Percentiles rank a stretch among this genome's conserved stretches.
These are phyloP conservation scores for Exophiala dermatitidis DNA, from an alignment of 2,329 filamentous ascomycete genomes.

Conservation along the genomic window DNA sequence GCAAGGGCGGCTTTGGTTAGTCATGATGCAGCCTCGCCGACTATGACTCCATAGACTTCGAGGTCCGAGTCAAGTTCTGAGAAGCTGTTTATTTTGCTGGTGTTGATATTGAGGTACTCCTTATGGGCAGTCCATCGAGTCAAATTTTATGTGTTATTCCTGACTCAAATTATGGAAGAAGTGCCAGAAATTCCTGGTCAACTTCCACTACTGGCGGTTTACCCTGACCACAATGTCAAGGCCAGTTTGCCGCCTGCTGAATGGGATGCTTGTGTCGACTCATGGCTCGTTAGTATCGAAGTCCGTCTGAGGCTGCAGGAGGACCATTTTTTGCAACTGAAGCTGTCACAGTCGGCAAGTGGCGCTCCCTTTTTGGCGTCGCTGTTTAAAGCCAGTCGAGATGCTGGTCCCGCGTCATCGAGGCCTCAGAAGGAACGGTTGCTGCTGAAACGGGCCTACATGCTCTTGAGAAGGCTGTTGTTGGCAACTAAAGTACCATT, in stretches of 20 bases:
- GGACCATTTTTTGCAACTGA: constrained; percentile 50
- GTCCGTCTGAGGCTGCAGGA: constrained; percentile 56
- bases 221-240: constrained; percentile 63
- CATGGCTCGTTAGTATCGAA: constrained; percentile 64
- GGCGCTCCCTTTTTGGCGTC: constrained; percentile 22
- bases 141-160: neutral
- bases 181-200: constrained; percentile 9
- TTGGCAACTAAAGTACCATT: constrained; percentile 29
- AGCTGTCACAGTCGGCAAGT: constrained; percentile 9
- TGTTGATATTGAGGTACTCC: too few relatives aligned
- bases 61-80: too few relatives aligned
- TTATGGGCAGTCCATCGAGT: too few relatives aligned
- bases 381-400: constrained; percentile 4
- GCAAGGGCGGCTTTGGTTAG: neutral
- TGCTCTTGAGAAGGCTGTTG: constrained; percentile 55
- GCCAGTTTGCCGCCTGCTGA: constrained; percentile 60
- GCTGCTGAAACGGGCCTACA: constrained; percentile 59
- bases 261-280: constrained; percentile 69
- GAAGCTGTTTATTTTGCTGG: too few relatives aligned
- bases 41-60: neutral
- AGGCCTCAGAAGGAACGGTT: constrained; percentile 27
- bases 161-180: constrained; percentile 11
- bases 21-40: neutral
- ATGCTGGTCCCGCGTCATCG: neutral
- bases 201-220: constrained; percentile 67